These are phyloP conservation scores for Schrenkiella parvula DNA, from an alignment of 345 rosid genomes.

Conservation along the genomic window DNA sequence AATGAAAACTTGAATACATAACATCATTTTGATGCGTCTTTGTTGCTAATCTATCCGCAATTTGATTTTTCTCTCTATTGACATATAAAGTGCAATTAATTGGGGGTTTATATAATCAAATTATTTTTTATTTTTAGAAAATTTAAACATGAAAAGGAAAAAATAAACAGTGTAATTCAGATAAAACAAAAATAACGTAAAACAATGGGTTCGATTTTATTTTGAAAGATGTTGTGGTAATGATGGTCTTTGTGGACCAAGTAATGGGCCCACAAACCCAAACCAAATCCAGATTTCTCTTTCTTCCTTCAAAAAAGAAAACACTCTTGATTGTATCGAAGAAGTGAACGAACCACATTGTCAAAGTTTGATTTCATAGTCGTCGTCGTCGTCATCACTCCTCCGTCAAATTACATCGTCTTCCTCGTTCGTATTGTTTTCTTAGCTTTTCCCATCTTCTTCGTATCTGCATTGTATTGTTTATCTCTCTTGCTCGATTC, in stretches of 20 bases:
- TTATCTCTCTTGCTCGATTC: neutral
- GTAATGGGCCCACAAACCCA: neutral
- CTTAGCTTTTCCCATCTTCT: neutral
- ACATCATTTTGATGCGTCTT: no score
- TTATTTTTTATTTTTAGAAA: no score
- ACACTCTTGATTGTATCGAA: constrained; percentile 27
- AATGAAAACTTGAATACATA: no score
- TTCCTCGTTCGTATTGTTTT: constrained; percentile 23
- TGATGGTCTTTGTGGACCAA: neutral
- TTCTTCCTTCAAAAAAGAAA: neutral
- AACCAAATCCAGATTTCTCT: neutral
- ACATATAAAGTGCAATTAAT: no score
- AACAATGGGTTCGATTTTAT: no score
- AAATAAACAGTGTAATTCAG: no score
- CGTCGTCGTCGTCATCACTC: constrained; percentile 17
- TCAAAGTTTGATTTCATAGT: constrained; percentile 12
- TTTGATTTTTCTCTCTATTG: no score
- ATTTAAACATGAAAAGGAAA: no score
- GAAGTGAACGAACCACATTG: constrained; percentile 7
- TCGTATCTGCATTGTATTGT: neutral
- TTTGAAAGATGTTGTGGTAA: neutral
- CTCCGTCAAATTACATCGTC: neutral
- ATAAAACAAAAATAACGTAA: no score
- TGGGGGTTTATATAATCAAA: no score
- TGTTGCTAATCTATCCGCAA: no score